Base-by-base conservation (phyloP, 441 rosid genomes). In the Jatropha multifida region DNA sequence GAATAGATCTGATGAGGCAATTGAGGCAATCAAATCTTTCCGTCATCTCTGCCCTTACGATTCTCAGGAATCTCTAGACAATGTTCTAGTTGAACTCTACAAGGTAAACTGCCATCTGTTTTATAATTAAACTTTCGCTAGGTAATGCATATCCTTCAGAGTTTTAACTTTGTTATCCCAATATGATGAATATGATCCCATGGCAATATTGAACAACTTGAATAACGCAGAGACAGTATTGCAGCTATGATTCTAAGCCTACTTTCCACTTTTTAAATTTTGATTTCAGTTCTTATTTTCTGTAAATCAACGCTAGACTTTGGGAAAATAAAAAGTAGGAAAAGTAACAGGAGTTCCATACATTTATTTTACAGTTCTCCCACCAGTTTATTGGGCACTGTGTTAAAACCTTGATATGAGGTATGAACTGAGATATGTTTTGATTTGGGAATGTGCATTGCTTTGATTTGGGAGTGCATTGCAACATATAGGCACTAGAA, bases 1-100 rank as follows among this genome's bases (percentile, higher is more conserved):
- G 78, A 68, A 92, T 79, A 84, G 98, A 81, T 76, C 97, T 20
- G 94, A 94, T 2, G 97, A 92, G 83, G 98, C 97, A 7, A 89
- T 94, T 10, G 97, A 94, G 83, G 98, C 97, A 0, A 88, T 94
- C 80, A 94, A 85, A 74, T 94, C 98, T 42, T 94, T 94, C 55
- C 93, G 98, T 4, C 88, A 89, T 76, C 94, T 90, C 72, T 94
- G 98, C 74, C 83, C 92, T 15, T 55, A 37, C 4, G 97, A 90
- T 41, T 85, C 98, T 68, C 98, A 91, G 83, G 94, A 89, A 73
- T 90, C 98, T 67, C 83, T 94, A 18, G 97, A 92, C 78, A 94
- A 94, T 81, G 84, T 94, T 48, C 89, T 94, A 1, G 83, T 94
- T 51, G 98, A 94, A 69, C 98, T 94, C 74, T 94, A 86, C 89